Evolutionary conservation across 345 rosid genomes (phyloP), one percentile per base, ranked within the genome.

Genomic region (Zanthoxylum bungeanum): DNA sequence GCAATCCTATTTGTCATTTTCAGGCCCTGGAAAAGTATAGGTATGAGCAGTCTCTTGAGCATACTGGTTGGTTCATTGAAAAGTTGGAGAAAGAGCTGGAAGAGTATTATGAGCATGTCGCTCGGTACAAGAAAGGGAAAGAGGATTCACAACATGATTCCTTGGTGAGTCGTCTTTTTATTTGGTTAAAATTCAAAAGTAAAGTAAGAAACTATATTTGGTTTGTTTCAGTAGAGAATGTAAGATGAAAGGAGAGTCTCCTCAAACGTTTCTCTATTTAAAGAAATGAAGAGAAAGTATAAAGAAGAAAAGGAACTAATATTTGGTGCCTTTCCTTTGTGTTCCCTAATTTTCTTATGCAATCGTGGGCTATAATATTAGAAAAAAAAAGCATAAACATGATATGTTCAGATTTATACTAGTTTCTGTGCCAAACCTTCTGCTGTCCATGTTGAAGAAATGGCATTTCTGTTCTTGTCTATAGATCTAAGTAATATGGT

Each of bases 41-140:
- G 79, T 90, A 74, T 61, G 83, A 81, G 81, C 98, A 93, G 75
- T 93, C 98, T 19, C 94, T 93, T 44, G 97, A 90, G 81, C 98
- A 93, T 80, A 91, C 94, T 27, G 90, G 98, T 77, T 88, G 86
- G 75, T 93, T 91, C 80, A 88, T 93, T 62, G 98, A 91, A 71
- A 93, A 86, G 87, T 68, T 93, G 84, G 97, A 93, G 86, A 85
- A 85, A 70, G 97, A 93, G 81, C 90, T 91, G 40, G 86, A 91
- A 72, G 93, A 87, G 73, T 91, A 88, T 77, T 86, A 71, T 12
- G 80, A 84, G 76, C 86, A 89, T 74, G 86, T 87, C 62, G 78
- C 79, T 47, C 78, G 77, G 68, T 87, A 78, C 80, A 85, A 79
- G 85, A 83, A 85, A 60, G 68, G 51, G 67, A 84, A 83, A 77